Percentiles rank a stretch among this genome's conserved stretches.
Conservation (phyloP, 1,139 yeast genomes). For the Torulaspora globosa region DNA sequence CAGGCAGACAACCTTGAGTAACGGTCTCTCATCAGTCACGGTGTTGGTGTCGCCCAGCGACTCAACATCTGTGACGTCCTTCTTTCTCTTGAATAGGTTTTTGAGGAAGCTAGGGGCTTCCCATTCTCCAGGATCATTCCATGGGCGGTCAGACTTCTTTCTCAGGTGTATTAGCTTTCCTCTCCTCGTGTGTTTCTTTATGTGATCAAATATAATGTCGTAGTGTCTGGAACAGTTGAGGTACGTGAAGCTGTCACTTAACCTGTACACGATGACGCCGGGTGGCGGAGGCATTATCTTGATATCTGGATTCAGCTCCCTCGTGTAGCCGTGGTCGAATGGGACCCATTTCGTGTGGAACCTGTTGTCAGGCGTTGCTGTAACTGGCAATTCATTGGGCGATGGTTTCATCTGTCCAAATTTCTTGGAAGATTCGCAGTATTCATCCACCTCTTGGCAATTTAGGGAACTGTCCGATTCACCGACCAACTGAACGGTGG, state of each 20-base stretch:
- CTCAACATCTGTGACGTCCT: slow-evolving; percentile 23
- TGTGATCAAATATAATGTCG: slow-evolving; percentile 66
- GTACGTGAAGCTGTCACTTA: slow-evolving; percentile 75
- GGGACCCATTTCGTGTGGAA: slow-evolving; percentile 84
- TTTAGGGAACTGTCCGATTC: slow-evolving; percentile 9
- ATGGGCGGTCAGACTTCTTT: slow-evolving; percentile 69
- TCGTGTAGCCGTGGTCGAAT: slow-evolving; percentile 44
- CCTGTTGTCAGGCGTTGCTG: slow-evolving; percentile 22
- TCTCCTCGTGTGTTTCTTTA: slow-evolving; percentile 56
- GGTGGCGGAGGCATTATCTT: slow-evolving; percentile 76
- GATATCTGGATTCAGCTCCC: slow-evolving; percentile 54
- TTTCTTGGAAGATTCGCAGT: slow-evolving; percentile 8
- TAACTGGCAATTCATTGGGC: not conserved
- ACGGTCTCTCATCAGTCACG: slow-evolving; percentile 53
- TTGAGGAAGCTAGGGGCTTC: slow-evolving; percentile 27
- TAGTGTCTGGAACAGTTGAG: slow-evolving; percentile 74
- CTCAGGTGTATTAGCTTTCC: slow-evolving; percentile 48
- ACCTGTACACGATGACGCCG: slow-evolving; percentile 82
- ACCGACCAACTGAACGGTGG: slow-evolving; percentile 39
- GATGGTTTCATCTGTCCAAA: slow-evolving; percentile 4
- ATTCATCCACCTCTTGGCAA: not conserved
- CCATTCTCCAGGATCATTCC: slow-evolving; percentile 79
- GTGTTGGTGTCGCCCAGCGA: slow-evolving; percentile 14
- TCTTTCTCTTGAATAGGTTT: slow-evolving; percentile 17
- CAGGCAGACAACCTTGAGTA: slow-evolving; percentile 65